Percentiles rank a stretch among this genome's conserved stretches.
Evolutionary conservation across 306 rosid species (phyloP).

Genomic region (Rubus parviflorus): DNA sequence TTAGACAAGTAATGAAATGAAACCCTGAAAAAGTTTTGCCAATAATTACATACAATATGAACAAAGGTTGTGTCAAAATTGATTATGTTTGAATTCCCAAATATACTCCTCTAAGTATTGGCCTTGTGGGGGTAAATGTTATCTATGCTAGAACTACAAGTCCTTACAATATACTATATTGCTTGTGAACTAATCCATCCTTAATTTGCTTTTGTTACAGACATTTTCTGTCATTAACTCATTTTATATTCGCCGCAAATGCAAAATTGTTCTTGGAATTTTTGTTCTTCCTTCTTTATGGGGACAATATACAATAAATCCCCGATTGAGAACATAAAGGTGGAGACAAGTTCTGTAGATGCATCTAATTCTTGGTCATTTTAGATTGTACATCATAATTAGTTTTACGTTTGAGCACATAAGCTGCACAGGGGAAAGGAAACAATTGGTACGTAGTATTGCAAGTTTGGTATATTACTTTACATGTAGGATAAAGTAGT

Average conservation of each 20-base stretch:
- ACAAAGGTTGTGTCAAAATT: not conserved
- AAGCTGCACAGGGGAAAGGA: constrained; percentile 6
- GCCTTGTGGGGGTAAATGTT: not conserved
- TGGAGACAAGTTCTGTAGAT: not conserved
- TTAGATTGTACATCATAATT: not conserved
- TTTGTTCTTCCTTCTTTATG: not conserved
- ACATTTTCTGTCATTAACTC: not conserved
- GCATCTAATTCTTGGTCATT: constrained; percentile 10
- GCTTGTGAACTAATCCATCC: not conserved
- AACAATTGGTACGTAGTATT: constrained; percentile 15
- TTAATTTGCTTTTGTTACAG: not conserved
- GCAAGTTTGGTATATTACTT: constrained; percentile 68
- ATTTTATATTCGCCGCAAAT: not conserved
- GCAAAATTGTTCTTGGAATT: not conserved
- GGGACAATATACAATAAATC: not conserved
- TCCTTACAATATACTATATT: not conserved
- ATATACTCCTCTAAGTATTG: not conserved
- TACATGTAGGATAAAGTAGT: constrained; percentile 10
- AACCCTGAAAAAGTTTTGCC: not conserved
- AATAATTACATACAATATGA: not conserved
- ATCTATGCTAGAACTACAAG: not conserved
- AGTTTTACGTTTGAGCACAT: not conserved
- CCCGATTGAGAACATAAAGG: not conserved
- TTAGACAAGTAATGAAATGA: not conserved
- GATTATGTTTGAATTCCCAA: not conserved